phyloP scores from a whole-genome alignment of 2,329 filamentous ascomycete genomes.

The Colletotrichum sp. region DNA sequence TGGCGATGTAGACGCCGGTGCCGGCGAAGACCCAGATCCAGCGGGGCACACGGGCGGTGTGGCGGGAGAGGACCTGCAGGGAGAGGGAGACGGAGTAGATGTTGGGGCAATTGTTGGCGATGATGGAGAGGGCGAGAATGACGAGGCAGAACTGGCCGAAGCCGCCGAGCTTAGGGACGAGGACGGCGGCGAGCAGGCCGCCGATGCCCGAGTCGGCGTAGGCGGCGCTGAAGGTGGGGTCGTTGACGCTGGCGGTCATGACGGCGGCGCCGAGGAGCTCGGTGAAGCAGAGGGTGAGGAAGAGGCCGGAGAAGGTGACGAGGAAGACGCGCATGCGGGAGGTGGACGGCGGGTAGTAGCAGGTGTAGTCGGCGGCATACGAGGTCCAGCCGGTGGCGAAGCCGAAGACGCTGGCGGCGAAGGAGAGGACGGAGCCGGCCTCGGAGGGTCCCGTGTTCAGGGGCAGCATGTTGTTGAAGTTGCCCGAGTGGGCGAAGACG shows the following conservation, averaged over 20 bases:
- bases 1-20: constrained; percentile 68
- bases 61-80: constrained; percentile 67
- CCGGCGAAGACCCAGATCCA: constrained; percentile 70
- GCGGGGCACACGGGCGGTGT: constrained; percentile 66
- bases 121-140: constrained; percentile 68
- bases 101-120: constrained; percentile 75
- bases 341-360: constrained; percentile 73
- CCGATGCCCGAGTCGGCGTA: constrained; percentile 53
- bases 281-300: constrained; percentile 75
- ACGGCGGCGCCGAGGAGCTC: constrained; percentile 76
- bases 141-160: constrained; percentile 78
- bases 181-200: constrained; percentile 69
- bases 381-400: constrained; percentile 77
- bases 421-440: constrained; percentile 67
- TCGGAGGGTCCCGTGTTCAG: constrained; percentile 65
- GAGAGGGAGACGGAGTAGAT: constrained; percentile 74
- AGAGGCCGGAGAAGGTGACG: constrained; percentile 72
- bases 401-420: constrained; percentile 70
- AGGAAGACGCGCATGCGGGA: constrained; percentile 68
- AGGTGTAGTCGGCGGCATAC: constrained; percentile 80
- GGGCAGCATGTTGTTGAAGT: constrained; percentile 62
- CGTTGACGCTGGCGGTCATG: constrained; percentile 60
- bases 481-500: constrained; percentile 69
- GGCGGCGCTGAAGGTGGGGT: constrained; percentile 59
- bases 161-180: constrained; percentile 65